These are phyloP conservation scores for Clarireedia hainanense DNA, from an alignment of 2,329 filamentous ascomycete genomes.

Conservation along the genomic window DNA sequence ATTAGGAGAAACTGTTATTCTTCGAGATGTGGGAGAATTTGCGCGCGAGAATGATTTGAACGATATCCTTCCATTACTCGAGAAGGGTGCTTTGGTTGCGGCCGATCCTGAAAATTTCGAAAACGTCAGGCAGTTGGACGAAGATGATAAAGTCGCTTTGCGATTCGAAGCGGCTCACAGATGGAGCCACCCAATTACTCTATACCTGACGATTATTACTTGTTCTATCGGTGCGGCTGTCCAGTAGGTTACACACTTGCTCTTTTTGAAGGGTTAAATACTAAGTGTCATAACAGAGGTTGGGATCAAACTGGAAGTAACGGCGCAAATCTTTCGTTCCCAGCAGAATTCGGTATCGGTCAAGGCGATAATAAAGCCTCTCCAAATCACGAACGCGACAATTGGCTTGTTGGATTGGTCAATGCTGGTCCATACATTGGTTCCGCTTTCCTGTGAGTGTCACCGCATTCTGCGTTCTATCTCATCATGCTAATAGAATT, in stretches of 20 bases:
- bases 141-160: conserved; percentile 52
- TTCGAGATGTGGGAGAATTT: conserved; percentile 52
- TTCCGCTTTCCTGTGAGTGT: conserved; percentile 33
- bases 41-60: conserved; percentile 50
- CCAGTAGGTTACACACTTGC: conserved; percentile 28
- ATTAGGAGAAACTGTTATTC: conserved; percentile 41
- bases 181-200: conserved; percentile 53
- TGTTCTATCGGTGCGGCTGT: conserved; percentile 63
- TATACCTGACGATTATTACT: conserved; percentile 59
- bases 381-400: conserved; percentile 6
- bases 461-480: conserved; percentile 11
- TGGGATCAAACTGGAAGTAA: conserved; percentile 34
- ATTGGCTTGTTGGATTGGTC: conserved; percentile 50
- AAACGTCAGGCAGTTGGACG: conserved; percentile 48
- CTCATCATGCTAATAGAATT: conserved; percentile 32
- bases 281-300: not conserved
- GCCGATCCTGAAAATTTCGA: conserved; percentile 60
- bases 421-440: conserved; percentile 46
- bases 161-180: conserved; percentile 57
- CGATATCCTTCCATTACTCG: conserved; percentile 50
- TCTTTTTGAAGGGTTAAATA: not conserved
- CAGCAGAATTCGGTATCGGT: conserved; percentile 44
- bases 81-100: conserved; percentile 66
- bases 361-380: conserved; percentile 6
- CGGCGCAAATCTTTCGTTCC: conserved; percentile 35